These are phyloP conservation scores for Globisporangium radiosum DNA, from an alignment of 352 stramenopile species.

Conservation along the genomic window DNA sequence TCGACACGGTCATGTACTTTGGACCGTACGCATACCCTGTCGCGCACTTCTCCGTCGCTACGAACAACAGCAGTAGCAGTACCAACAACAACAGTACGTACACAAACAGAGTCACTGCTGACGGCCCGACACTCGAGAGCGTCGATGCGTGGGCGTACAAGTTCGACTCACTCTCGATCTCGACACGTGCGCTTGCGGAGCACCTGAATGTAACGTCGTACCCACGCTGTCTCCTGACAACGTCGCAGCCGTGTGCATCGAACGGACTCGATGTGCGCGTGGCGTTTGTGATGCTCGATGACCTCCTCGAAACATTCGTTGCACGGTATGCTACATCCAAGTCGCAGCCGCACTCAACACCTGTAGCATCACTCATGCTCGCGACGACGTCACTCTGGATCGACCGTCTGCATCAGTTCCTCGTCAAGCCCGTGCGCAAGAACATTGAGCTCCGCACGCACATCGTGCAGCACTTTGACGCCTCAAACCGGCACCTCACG, in stretches of 20 bases:
- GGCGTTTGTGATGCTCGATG: conserved; percentile 28
- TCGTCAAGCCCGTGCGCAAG: conserved; percentile 14
- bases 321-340: too few relatives aligned
- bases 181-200: conserved; percentile 8
- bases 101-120: conserved; percentile 9
- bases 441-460: conserved; percentile 19
- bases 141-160: conserved; percentile 28
- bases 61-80: not conserved
- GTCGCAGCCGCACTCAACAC: not conserved
- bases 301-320: conserved; percentile 9
- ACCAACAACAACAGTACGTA: conserved; percentile 1
- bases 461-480: conserved; percentile 16
- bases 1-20: conserved; percentile 28
- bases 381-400: conserved; percentile 31
- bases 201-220: conserved; percentile 12
- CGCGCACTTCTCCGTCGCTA: conserved; percentile 16
- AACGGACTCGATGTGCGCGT: conserved; percentile 15
- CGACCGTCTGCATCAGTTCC: conserved; percentile 29
- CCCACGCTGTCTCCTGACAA: not conserved
- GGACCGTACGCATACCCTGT: conserved; percentile 39
- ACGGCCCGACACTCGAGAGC: not conserved
- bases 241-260: conserved; percentile 6
- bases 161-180: conserved; percentile 27
- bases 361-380: conserved; percentile 6
- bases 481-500: conserved; percentile 6